Evolutionary conservation across 306 rosid species (phyloP), one percentile per base, ranked within the genome.

Genomic region (Sophora flavescens): DNA sequence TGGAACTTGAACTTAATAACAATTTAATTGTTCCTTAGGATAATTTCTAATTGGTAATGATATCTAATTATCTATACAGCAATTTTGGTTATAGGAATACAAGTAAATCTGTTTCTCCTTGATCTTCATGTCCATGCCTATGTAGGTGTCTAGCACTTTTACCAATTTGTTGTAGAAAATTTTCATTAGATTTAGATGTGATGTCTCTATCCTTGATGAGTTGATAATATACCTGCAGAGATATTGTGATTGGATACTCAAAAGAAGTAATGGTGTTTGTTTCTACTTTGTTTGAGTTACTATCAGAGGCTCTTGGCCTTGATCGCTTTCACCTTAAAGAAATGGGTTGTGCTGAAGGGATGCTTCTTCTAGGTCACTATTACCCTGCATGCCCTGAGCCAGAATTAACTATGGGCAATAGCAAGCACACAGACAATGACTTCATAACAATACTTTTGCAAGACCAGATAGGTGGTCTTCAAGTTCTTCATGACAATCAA

Each of bases 381-480:
- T 83, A 83, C 26, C 86, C 84, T 1, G 48, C 86, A 32, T 87
- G 89, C 30, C 87, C 87, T 39, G 82, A 82, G 36, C 91, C 88
- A 44, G 83, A 87, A 7, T 48, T 83, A 50, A 83, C 89, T 8
- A 30, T 87, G 36, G 87, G 87, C 26, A 53, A 66, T 39, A 39
- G 67, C 47, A 80, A 78, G 39, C 91, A 85, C 77, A 22, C 84
- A 2, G 83, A 88, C 17, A 54, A 2, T 30, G 73, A 60, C 79
- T 83, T 83, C 71, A 30, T 88, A 41, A 83, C 83, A 0, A 63
- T 85, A 51, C 81, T 88, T 77, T 65, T 85, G 15, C 87, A 83
- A 75, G 89, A 85, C 57, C 83, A 85, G n/a, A 42, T 88, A 2
- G 86, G 86, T 5, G 87, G 89, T 6, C 87, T 83, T 52, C 84